These are phyloP conservation scores for Barnettozyma populi DNA, from an alignment of 805 yeast species.

Conservation along the genomic window DNA sequence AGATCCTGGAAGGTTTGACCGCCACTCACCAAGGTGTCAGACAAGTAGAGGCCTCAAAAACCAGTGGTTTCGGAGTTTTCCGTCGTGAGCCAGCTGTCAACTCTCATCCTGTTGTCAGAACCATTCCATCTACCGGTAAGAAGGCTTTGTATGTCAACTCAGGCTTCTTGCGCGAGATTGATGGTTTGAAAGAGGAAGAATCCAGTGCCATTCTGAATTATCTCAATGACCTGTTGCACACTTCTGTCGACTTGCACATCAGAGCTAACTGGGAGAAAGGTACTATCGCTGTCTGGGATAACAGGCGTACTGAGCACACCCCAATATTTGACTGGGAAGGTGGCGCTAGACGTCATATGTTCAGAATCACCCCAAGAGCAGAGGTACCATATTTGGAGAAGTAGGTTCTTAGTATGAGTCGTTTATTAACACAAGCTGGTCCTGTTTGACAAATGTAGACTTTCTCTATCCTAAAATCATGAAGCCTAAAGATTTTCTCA, in stretches of 20 bases:
- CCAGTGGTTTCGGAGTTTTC: constrained; percentile 43
- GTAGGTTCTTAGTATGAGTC: background rate
- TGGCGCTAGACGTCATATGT: constrained; percentile 56
- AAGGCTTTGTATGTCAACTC: constrained; percentile 49
- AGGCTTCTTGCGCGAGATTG: constrained; percentile 52
- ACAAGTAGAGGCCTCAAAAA: constrained; percentile 46
- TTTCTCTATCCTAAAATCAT: background rate
- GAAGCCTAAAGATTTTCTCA: too few species aligned
- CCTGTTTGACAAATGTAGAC: background rate
- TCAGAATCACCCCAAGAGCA: constrained; percentile 57
- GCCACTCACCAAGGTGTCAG: constrained; percentile 60
- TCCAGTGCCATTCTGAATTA: constrained; percentile 49
- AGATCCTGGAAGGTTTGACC: constrained; percentile 46
- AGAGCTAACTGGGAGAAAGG: constrained; percentile 59
- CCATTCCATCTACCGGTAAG: constrained; percentile 57
- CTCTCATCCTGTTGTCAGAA: constrained; percentile 59
- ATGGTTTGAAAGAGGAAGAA: constrained; percentile 64
- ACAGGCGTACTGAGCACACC: constrained; percentile 56
- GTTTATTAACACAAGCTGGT: background rate
- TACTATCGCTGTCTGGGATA: constrained; percentile 66
- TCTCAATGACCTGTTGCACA: constrained; percentile 44
- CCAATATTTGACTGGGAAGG: constrained; percentile 60
- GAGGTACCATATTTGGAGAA: constrained; percentile 44
- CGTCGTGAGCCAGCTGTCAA: constrained; percentile 53
- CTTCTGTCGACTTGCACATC: constrained; percentile 47